Evolutionary conservation across 805 yeast genomes (phyloP).

Genomic region (Novakomyces olei): DNA sequence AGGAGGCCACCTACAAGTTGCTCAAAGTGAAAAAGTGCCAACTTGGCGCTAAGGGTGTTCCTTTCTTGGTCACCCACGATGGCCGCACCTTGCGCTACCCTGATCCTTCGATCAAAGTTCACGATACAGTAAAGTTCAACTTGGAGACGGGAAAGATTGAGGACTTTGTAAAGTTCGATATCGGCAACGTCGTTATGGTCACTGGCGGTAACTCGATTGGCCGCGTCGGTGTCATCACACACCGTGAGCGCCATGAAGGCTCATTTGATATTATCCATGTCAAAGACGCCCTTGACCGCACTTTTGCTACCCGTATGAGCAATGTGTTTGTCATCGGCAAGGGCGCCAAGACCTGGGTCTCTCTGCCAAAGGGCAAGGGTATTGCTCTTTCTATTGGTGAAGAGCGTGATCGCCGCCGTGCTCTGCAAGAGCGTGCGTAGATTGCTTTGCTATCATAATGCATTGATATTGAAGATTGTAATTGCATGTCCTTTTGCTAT

Average conservation of each 20-base stretch:
- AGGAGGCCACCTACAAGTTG: conserved; percentile 95
- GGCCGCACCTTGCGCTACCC: conserved; percentile 99
- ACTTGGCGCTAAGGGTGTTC: conserved; percentile 95
- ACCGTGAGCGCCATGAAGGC: conserved; percentile 96
- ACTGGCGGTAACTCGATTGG: conserved; percentile 99
- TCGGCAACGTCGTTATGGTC: conserved; percentile 78
- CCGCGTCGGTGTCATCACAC: conserved; percentile 85
- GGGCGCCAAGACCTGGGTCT: conserved; percentile 81
- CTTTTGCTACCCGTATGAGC: conserved; percentile 80
- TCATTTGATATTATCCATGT: conserved; percentile 95
- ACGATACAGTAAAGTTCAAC: conserved; percentile 95
- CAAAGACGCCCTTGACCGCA: conserved; percentile 85
- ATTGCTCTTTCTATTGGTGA: conserved; percentile 85
- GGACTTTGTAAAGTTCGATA: conserved; percentile 75
- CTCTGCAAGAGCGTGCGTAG: conserved; percentile 29
- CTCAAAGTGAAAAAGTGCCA: conserved; percentile 96
- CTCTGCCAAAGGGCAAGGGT: conserved; percentile 98
- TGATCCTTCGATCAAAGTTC: conserved; percentile 87
- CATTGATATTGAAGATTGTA: too few relatives aligned
- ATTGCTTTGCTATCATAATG: neutral
- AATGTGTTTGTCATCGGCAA: conserved; percentile 93
- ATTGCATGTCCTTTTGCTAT: too few relatives aligned
- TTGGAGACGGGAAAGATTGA: conserved; percentile 86
- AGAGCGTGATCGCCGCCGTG: conserved; percentile 97
- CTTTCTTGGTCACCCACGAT: conserved; percentile 97